Conservation (phyloP, 441 rosid species). For the Capsella rubella region DNA sequence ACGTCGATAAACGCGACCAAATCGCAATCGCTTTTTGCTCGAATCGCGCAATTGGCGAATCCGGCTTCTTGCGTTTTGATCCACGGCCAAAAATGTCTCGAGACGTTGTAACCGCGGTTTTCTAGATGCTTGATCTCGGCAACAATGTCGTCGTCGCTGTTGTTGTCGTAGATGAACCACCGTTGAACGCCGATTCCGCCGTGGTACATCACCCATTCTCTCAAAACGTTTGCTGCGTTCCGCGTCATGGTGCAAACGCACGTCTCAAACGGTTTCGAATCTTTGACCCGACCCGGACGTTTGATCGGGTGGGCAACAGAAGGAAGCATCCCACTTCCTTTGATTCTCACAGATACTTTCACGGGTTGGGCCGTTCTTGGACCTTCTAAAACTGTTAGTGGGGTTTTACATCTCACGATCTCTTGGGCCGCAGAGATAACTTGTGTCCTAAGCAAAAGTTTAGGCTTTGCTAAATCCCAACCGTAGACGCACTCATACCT, state of each 20-base stretch:
- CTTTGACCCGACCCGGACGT: constrained; percentile 14
- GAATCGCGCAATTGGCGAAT: constrained; percentile 77
- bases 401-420: constrained; percentile 81
- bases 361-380: constrained; percentile 43
- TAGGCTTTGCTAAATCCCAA: constrained; percentile 68
- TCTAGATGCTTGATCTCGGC: constrained; percentile 48
- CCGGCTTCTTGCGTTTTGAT: constrained; percentile 89
- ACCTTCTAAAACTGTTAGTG: constrained; percentile 55
- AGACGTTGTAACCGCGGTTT: constrained; percentile 49
- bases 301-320: constrained; percentile 33
- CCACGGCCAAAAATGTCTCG: constrained; percentile 88
- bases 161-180: constrained; percentile 85
- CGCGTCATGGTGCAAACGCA: constrained; percentile 84
- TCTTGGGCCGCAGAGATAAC: constrained; percentile 76
- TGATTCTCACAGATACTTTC: constrained; percentile 69
- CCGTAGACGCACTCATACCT: constrained; percentile 88
- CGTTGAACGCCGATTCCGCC: constrained; percentile 64
- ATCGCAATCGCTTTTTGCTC: constrained; percentile 63
- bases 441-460: constrained; percentile 52
- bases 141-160: constrained; percentile 64
- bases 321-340: constrained; percentile 64
- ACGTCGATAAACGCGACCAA: constrained; percentile 91
- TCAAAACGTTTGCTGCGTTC: constrained; percentile 65
- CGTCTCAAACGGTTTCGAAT: constrained; percentile 46
- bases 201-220: constrained; percentile 88